Base-by-base conservation (phyloP, 2,329 filamentous ascomycete species). In the Fusarium cicatricum region DNA sequence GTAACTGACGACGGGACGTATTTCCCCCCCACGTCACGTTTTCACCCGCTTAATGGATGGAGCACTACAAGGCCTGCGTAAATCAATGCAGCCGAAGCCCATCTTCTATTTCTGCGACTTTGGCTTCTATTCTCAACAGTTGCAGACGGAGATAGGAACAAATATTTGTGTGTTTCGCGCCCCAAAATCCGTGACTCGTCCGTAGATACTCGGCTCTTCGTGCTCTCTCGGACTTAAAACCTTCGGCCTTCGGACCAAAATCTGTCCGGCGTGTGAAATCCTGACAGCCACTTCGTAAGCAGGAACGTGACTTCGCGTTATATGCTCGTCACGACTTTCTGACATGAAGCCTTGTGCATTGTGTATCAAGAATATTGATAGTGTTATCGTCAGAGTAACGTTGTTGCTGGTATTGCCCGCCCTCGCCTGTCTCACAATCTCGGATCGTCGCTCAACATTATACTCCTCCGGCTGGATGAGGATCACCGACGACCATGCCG, bases 201-300 rank as follows among this genome's bases (percentile, higher is more conserved):
- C 31, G 39, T 42, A 11, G 23, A 43, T 11, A 26, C 15, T 41
- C 46, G 46, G 46, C 28, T 28, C 28, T 42, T 37, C 5, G 23
- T 26, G 23, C 23, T 39, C 33, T 40, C 46, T 60, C 60, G 62
- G 60, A 62, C 58, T 65, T 53, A 50, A 51, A 39, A 49, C 42
- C 53, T 52, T 68, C 65, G 65, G 65, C 46, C 55, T 68, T 67
- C 65, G 65, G 65, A 50, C 53, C 55, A 49, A 65, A 53, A 61
- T 47, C 45, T 60, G 32, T 44, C 54, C 55, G 55, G 21, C 31
- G 38, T 52, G 38, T 37, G 43, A 45, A 66, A 66, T 62, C 53
- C 42, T 26, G 44, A 47, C 16, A 31, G 45, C 26, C 36, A 55
- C 43, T 38, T 31, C 34, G 55, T 53, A 43, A 53, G 52, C 59